Evolutionary conservation across 345 rosid genomes (phyloP).

Genomic region (Bruguiera sexangula): DNA sequence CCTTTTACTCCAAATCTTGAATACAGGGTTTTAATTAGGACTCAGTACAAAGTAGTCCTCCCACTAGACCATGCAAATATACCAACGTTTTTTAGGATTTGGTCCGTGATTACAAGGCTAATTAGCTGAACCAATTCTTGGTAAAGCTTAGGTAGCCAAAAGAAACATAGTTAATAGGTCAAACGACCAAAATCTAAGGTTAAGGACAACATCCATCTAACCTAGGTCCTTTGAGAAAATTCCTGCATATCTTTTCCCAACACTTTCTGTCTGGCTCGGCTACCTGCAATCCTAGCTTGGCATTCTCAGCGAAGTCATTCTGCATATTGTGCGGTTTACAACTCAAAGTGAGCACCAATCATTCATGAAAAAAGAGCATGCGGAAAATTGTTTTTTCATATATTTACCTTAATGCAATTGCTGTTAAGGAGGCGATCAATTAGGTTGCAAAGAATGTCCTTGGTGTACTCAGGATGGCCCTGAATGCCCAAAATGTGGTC

Average conservation of each 20-base stretch:
- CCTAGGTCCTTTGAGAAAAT: conserved; percentile 42
- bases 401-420: conserved; percentile 49
- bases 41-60: no score
- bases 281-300: conserved; percentile 40
- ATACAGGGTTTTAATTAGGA: no score
- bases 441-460: conserved; percentile 63
- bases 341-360: not conserved
- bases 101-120: not conserved
- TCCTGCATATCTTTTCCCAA: conserved; percentile 63
- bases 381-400: not conserved
- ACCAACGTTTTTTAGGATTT: not conserved
- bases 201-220: no score
- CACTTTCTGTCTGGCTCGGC: conserved; percentile 54
- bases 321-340: conserved; percentile 21
- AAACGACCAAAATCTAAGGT: not conserved
- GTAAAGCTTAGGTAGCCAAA: no score
- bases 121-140: no score
- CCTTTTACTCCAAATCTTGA: no score
- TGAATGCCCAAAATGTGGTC: conserved; percentile 73
- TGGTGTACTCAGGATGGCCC: conserved; percentile 91
- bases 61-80: no score
- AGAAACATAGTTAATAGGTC: no score
- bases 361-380: not conserved
- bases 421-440: conserved; percentile 65
- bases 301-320: conserved; percentile 43